phyloP scores from a whole-genome alignment of 768 basidiomycete species.

The Exsudoporus frostii region DNA sequence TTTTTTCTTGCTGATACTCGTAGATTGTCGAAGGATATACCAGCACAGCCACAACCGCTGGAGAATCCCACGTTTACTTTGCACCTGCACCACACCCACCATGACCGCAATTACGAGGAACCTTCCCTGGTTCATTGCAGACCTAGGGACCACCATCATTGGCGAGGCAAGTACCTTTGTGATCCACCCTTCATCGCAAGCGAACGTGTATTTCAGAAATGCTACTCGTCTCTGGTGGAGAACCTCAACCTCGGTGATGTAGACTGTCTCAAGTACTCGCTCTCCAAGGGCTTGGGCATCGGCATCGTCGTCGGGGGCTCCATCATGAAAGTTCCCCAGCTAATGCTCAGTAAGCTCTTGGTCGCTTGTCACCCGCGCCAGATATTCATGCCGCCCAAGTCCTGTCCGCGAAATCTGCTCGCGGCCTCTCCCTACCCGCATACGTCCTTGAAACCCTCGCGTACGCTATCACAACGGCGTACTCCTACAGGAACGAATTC shows the following conservation, averaged over 20 bases:
- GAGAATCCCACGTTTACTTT: slow-evolving; percentile 2
- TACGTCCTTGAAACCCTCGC: slow-evolving; percentile 89
- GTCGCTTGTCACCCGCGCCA: background rate
- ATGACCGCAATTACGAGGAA: slow-evolving; percentile 81
- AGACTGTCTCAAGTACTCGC: slow-evolving; percentile 84
- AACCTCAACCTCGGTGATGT: slow-evolving; percentile 75
- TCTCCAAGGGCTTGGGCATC: slow-evolving; percentile 90
- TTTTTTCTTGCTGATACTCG: slow-evolving; percentile 8
- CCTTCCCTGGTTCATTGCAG: slow-evolving; percentile 81
- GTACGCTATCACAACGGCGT: slow-evolving; percentile 86
- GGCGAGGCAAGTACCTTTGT: slow-evolving; percentile 55
- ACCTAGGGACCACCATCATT: slow-evolving; percentile 77
- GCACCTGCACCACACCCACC: slow-evolving; percentile 19
- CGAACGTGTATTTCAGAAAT: slow-evolving; percentile 55
- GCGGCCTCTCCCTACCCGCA: slow-evolving; percentile 82
- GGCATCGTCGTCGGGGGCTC: slow-evolving; percentile 91
- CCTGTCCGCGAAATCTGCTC: slow-evolving; percentile 67
- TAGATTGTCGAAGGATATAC: slow-evolving; percentile 3
- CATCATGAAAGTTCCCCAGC: slow-evolving; percentile 95
- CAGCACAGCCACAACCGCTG: slow-evolving; percentile 23
- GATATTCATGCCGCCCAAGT: slow-evolving; percentile 42
- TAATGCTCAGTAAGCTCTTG: slow-evolving; percentile 66
- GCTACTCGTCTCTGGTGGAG: slow-evolving; percentile 86
- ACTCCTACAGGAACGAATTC: slow-evolving; percentile 80
- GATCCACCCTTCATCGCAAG: background rate